phyloP scores from a whole-genome alignment of 108 stramenopile genomes.

The Hondaea fermentalgiana region DNA sequence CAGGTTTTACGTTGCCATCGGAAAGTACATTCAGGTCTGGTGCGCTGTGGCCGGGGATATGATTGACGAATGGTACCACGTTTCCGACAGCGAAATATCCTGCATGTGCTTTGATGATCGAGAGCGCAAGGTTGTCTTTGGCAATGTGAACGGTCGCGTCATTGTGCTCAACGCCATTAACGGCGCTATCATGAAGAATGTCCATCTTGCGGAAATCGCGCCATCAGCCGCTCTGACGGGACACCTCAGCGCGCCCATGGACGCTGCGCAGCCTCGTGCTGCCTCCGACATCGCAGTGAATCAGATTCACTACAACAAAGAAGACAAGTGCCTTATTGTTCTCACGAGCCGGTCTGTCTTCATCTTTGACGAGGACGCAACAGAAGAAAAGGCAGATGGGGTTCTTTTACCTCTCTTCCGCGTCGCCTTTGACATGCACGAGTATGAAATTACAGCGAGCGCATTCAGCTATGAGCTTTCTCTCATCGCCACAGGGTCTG shows the following conservation, averaged over 20 bases:
- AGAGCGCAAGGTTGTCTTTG: conserved; percentile 38
- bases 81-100: conserved; percentile 23
- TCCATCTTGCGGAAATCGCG: background rate
- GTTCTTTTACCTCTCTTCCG: conserved; percentile 26
- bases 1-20: background rate
- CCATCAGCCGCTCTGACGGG: background rate
- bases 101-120: conserved; percentile 39
- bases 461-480: conserved; percentile 23
- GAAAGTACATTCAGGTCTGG: background rate
- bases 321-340: conserved; percentile 29
- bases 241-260: background rate
- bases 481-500: conserved; percentile 34
- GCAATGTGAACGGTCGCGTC: conserved; percentile 31
- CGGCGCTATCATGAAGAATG: conserved; percentile 26
- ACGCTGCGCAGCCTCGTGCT: background rate
- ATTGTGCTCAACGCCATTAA: conserved; percentile 25
- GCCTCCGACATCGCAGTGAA: background rate
- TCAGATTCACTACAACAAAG: conserved; percentile 17
- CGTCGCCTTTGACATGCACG: conserved; percentile 18
- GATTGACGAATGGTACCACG: conserved; percentile 6
- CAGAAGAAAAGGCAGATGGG: conserved; percentile 15
- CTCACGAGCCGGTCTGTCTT: conserved; percentile 20
- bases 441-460: conserved; percentile 28
- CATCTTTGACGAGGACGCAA: conserved; percentile 22
- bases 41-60: background rate